Conservation (phyloP, 2,329 filamentous ascomycete species). For the Thelonectria olida region DNA sequence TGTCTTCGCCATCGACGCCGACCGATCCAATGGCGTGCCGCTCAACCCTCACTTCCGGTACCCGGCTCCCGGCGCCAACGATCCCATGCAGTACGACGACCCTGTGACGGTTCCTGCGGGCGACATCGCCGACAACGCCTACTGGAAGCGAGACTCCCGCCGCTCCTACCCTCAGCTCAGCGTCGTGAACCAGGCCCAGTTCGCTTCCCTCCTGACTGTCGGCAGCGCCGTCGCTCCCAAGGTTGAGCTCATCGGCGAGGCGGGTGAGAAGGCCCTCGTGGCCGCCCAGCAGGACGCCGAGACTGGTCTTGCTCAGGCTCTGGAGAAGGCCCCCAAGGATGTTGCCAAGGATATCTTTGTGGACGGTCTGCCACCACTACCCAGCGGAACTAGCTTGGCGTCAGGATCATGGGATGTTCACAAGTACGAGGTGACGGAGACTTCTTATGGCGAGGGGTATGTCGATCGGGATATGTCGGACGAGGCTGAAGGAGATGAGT, state of each 20-base stretch:
- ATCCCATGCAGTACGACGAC: slow-evolving; percentile 49
- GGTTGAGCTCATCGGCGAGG: slow-evolving; percentile 78
- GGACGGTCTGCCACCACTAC: slow-evolving; percentile 86
- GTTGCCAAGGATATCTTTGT: slow-evolving; percentile 73
- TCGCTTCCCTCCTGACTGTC: slow-evolving; percentile 84
- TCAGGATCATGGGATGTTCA: slow-evolving; percentile 71
- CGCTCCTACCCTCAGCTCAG: slow-evolving; percentile 84
- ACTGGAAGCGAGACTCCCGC: slow-evolving; percentile 90
- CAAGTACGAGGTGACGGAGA: slow-evolving; percentile 72
- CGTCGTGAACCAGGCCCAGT: slow-evolving; percentile 83
- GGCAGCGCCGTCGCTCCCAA: slow-evolving; percentile 85
- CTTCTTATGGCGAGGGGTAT: slow-evolving; percentile 76
- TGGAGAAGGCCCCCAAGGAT: slow-evolving; percentile 67
- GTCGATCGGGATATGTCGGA: slow-evolving; percentile 46
- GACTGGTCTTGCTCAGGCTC: slow-evolving; percentile 76
- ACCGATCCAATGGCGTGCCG: slow-evolving; percentile 90
- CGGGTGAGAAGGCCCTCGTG: slow-evolving; percentile 72
- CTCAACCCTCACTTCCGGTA: slow-evolving; percentile 93
- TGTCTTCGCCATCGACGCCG: slow-evolving; percentile 81
- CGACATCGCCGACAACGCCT: slow-evolving; percentile 55
- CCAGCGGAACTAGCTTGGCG: slow-evolving; percentile 71
- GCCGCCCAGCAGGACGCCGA: slow-evolving; percentile 78
- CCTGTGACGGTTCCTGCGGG: slow-evolving; percentile 66
- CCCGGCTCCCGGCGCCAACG: slow-evolving; percentile 66
- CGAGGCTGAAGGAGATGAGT: not conserved